phyloP scores from a whole-genome alignment of 345 rosid genomes.

The Bretschneidera sinensis region DNA sequence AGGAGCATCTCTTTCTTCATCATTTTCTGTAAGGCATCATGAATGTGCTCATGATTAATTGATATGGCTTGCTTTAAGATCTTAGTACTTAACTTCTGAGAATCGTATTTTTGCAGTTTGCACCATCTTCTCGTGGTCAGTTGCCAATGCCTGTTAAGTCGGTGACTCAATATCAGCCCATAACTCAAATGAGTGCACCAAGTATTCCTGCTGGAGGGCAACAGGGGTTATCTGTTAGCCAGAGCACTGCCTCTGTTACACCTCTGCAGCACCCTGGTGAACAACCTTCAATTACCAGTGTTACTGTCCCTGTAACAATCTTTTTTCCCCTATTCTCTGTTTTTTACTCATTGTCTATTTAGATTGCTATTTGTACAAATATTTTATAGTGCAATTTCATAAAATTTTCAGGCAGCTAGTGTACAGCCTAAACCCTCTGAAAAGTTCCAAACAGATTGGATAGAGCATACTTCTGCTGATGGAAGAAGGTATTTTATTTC shows the following conservation, averaged over 20 bases:
- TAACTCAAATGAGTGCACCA: slow-evolving; percentile 46
- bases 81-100: slow-evolving; percentile 13
- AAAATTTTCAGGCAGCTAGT: slow-evolving; percentile 33
- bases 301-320: slow-evolving; percentile 34
- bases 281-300: slow-evolving; percentile 36
- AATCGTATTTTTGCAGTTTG: slow-evolving; percentile 46
- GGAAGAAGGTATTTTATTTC: slow-evolving; percentile 62
- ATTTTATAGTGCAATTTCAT: slow-evolving; percentile 3
- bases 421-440: slow-evolving; percentile 38
- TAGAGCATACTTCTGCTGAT: slow-evolving; percentile 74
- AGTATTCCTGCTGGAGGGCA: slow-evolving; percentile 50
- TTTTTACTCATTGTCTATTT: slow-evolving; percentile 3
- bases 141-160: slow-evolving; percentile 35
- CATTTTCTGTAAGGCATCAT: slow-evolving; percentile 55
- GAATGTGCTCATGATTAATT: slow-evolving; percentile 8
- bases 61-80: slow-evolving; percentile 16
- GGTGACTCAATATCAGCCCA: slow-evolving; percentile 46
- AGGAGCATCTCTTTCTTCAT: slow-evolving; percentile 52
- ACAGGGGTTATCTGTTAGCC: slow-evolving; percentile 38
- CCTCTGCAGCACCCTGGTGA: slow-evolving; percentile 39
- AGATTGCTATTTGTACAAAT: slow-evolving; percentile 3
- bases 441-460: slow-evolving; percentile 62
- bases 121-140: slow-evolving; percentile 49
- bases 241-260: slow-evolving; percentile 30
- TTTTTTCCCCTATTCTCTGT: slow-evolving; percentile 2